Evolutionary conservation across 305 asterid species (phyloP), one percentile per base, ranked within the genome.

Genomic region (Striga hermonthica): DNA sequence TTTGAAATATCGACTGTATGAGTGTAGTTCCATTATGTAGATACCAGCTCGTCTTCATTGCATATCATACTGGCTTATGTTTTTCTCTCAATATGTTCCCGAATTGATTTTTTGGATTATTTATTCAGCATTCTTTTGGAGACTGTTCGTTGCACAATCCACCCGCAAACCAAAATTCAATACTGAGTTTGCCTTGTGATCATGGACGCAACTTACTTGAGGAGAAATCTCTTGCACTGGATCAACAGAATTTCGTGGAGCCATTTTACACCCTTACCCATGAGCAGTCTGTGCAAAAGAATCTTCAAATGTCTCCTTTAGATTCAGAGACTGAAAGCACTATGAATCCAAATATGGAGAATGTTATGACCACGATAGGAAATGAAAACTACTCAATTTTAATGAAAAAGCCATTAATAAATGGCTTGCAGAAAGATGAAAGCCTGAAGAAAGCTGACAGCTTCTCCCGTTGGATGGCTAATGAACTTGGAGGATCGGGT

Each of bases 361-460:
- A 75, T 79, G 70, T 67, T 56, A 57, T 65, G 82, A 22, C 80
- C 36, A 41, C 62, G 43, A 35, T 61, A 56, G 93, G 80, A 77
- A 73, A 75, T 16, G 95, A 84, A 71, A 84, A 65, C 57, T 66
- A 76, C 68, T 75, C 85, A 60, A 72, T 71, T 70, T 74, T 78
- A 41, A 40, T 75, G 62, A 90, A 85, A 61, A 95, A 81, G 73
- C 82, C 95, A 28, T 84, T 76, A 60, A 59, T 90, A 62, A 77
- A 76, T 80, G 84, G 89, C 60, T 70, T 87, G 77, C 79, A 81
- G 73, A 63, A 74, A 44, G 91, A 79, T 54, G 96, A 84, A 72
- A 70, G 95, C 85, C 83, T 93, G 90, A 90, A 84, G 82, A 93
- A 93, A 81, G 95, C 82, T 73, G 99, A 90, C 81, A 93, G 99